These are phyloP conservation scores for Termitomyces sp. DNA, from an alignment of 768 basidiomycete genomes.

Conservation along the genomic window DNA sequence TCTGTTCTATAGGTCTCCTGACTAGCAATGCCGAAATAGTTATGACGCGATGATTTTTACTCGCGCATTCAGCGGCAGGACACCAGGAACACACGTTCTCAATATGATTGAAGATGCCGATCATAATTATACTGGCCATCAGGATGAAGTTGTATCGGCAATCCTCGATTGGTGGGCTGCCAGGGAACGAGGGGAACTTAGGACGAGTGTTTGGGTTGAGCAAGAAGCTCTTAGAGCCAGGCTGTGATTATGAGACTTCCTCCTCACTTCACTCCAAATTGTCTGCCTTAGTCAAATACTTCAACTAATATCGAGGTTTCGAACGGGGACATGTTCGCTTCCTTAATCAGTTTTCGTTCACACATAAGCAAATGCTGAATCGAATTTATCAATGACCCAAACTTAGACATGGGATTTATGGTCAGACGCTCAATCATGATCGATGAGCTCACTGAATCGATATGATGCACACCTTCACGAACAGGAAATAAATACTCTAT, in stretches of 20 bases:
- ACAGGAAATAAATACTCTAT: neutral
- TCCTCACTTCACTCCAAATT: neutral
- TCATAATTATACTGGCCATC: slow-evolving; percentile 71
- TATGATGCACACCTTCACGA: neutral
- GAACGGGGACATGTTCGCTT: neutral
- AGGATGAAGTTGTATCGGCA: slow-evolving; percentile 61
- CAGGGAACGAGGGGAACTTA: slow-evolving; percentile 39
- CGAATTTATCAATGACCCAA: neutral
- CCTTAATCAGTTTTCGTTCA: neutral
- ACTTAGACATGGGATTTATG: neutral
- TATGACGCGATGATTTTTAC: slow-evolving; percentile 73
- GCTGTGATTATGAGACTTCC: slow-evolving; percentile 25
- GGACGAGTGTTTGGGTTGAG: slow-evolving; percentile 56
- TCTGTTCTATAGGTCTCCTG: neutral
- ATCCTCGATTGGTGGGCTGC: slow-evolving; percentile 67
- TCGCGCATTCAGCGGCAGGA: slow-evolving; percentile 47
- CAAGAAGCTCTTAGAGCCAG: slow-evolving; percentile 45
- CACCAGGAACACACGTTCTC: slow-evolving; percentile 66
- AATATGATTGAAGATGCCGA: slow-evolving; percentile 70
- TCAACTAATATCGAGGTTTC: neutral
- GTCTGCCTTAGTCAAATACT: neutral
- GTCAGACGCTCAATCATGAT: neutral
- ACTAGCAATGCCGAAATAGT: slow-evolving; percentile 27
- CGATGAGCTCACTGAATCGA: neutral
- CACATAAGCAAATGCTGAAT: neutral